Conservation (phyloP, 202 grass and related monocot genomes). For the Setaria viridis region DNA sequence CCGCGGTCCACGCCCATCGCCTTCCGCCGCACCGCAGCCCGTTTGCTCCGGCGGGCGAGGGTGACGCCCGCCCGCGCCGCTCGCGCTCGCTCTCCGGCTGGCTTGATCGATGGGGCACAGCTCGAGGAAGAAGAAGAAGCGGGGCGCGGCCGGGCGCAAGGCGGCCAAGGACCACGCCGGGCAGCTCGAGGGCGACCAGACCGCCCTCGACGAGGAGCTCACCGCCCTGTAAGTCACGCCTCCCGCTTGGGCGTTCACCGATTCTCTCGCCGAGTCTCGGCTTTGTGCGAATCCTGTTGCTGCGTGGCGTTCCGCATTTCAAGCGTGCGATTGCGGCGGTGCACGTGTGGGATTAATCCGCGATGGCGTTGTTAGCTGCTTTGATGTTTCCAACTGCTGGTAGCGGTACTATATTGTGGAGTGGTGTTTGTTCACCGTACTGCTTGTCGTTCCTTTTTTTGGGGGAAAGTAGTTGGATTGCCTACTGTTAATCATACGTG, state of each 20-base stretch:
- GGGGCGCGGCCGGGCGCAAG: conserved; percentile 59
- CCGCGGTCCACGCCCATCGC: conserved; percentile 27
- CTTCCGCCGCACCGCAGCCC: conserved; percentile 13
- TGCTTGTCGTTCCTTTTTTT: neutral
- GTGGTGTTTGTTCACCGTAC: neutral
- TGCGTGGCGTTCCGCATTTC: neutral
- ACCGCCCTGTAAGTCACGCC: conserved; percentile 73
- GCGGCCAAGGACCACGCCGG: conserved; percentile 78
- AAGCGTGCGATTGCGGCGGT: neutral
- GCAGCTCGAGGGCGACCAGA: conserved; percentile 66
- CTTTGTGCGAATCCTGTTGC: neutral
- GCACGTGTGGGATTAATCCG: neutral
- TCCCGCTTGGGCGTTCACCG: neutral
- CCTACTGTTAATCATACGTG: neutral
- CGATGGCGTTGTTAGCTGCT: neutral
- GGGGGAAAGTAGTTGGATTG: neutral
- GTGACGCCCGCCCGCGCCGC: neutral
- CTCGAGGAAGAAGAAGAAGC: conserved; percentile 95
- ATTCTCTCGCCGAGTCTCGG: neutral
- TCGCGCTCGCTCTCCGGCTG: neutral
- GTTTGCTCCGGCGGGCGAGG: neutral
- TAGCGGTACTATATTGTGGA: neutral
- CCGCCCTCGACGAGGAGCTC: conserved; percentile 74
- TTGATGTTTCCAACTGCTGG: neutral
- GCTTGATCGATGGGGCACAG: conserved; percentile 73